phyloP scores from a whole-genome alignment of 2,329 filamentous ascomycete species.

The Calonectria fujianensis region DNA sequence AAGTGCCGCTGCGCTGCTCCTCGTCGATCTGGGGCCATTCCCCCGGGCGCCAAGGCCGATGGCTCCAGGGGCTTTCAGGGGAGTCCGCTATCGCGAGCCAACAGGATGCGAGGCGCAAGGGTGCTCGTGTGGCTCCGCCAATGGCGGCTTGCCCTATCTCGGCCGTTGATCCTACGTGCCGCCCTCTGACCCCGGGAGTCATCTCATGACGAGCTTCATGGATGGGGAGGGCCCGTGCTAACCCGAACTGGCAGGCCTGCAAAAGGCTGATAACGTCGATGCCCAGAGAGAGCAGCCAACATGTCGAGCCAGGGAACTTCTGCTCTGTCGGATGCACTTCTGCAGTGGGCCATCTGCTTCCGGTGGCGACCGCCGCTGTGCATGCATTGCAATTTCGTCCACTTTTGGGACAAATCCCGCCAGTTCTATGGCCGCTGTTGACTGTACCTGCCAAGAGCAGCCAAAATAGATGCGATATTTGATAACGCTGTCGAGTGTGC shows the following conservation, averaged over 20 bases:
- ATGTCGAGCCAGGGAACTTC: not conserved
- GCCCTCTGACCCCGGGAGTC: not conserved
- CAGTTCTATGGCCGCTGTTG: not conserved
- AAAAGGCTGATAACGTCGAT: constrained; percentile 16
- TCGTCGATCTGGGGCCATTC: constrained; percentile 15
- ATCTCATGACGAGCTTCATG: constrained; percentile 25
- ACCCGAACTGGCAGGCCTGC: constrained; percentile 16
- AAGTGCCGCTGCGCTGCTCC: not conserved
- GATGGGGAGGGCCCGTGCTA: not conserved
- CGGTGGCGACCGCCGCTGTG: constrained; percentile 2
- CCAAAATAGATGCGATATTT: constrained; percentile 13
- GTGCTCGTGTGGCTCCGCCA: constrained; percentile 10
- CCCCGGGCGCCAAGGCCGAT: constrained; percentile 8
- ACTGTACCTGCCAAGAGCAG: constrained; percentile 11
- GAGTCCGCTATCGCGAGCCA: constrained; percentile 2
- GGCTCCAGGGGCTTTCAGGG: constrained; percentile 9
- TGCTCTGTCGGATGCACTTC: constrained; percentile 12
- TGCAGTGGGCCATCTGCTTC: constrained; percentile 7
- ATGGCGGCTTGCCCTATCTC: constrained; percentile 10
- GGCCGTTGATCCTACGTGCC: not conserved
- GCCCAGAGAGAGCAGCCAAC: not conserved
- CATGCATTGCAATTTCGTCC: constrained; percentile 17
- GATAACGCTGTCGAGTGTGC: not conserved
- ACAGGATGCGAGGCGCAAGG: not conserved
- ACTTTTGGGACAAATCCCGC: not conserved